A percentile compares a stretch with the other conserved stretches of the same genome.
phyloP scores from a whole-genome alignment of 768 basidiomycete genomes.

The Naganishia onofrii region DNA sequence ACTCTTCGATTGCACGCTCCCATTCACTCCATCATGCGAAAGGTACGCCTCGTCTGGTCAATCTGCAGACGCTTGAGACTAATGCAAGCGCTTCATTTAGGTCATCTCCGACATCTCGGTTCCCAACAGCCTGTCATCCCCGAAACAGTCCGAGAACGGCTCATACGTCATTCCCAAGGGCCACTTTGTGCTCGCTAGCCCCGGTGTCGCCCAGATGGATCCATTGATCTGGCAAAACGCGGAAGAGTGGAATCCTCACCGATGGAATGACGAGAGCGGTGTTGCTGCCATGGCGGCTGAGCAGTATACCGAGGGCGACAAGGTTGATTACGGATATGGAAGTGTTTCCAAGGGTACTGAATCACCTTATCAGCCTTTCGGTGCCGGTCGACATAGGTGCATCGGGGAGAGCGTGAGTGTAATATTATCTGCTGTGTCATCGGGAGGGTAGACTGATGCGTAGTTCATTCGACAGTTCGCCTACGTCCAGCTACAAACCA shows the following conservation, averaged over 20 bases:
- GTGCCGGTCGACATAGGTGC: conserved; percentile 91
- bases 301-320: conserved; percentile 71
- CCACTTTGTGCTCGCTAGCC: conserved; percentile 82
- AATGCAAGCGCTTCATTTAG: not conserved
- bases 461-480: conserved; percentile 66
- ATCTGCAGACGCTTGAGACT: not conserved
- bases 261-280: conserved; percentile 84
- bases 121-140: conserved; percentile 74
- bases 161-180: conserved; percentile 86
- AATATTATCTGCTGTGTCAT: not conserved
- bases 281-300: conserved; percentile 74
- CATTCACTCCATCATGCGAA: conserved; percentile 72
- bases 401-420: conserved; percentile 75
- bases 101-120: conserved; percentile 81
- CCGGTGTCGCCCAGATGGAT: conserved; percentile 83
- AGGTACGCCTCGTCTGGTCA: conserved; percentile 41
- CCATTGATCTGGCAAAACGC: conserved; percentile 75
- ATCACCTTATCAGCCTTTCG: conserved; percentile 94
- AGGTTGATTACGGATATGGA: conserved; percentile 95
- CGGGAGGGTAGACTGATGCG: conserved; percentile 33
- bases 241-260: conserved; percentile 68
- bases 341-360: conserved; percentile 93
- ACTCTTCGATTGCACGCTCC: conserved; percentile 71
- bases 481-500: conserved; percentile 82
- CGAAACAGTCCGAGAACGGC: conserved; percentile 62